Evolutionary conservation across 164 flowering plant species (phyloP), one percentile per base, ranked within the genome.

Genomic region (Magnolia officinalis): DNA sequence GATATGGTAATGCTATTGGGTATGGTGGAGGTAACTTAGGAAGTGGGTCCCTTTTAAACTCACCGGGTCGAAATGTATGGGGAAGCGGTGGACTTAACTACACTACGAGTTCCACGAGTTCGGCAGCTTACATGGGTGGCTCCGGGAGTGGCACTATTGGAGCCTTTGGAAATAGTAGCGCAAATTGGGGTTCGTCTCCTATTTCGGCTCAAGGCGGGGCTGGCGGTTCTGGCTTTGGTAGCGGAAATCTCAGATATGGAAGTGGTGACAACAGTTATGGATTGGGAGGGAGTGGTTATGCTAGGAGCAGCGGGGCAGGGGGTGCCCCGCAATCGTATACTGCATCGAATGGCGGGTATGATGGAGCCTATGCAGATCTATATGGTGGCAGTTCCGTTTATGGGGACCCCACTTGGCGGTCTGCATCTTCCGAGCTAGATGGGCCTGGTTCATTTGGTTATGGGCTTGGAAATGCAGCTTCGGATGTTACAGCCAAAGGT

Each of bases 371-470:
- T 77, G 78, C 81, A 23, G 90, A 90, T 70, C 80, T 88, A 2
- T 87, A 87, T 78, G 82, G 88, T 67, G 77, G 86, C 70, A 81
- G 84, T 78, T 87, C 91, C 14, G 84, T 83, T 75, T 89, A 90
- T 84, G 93, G 87, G 55, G 94, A 93, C 70, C 78, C 88, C 3
- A 89, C 89, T 72, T 91, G 97, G 97, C 87, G 86, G 55, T 84
- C 94, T 63, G 75, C 87, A 72, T 80, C 85, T 72, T 77, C 91
- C 23, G 94, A 88, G 79, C 78, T 84, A 70, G 95, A 87, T 37
- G 86, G 79, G 4, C 76, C 90, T 80, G 83, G 81, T 72, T 79
- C 90, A 58, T 86, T 91, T 84, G 89, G 86, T 71, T 90, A 84
- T 84, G 91, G 93, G 0, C 83, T 92, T 63, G 88, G 86, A 13